Percentiles rank a stretch among this genome's conserved stretches.
These are phyloP conservation scores for Penicillium janthinellum DNA, from an alignment of 2,329 filamentous ascomycete species.

Conservation along the genomic window DNA sequence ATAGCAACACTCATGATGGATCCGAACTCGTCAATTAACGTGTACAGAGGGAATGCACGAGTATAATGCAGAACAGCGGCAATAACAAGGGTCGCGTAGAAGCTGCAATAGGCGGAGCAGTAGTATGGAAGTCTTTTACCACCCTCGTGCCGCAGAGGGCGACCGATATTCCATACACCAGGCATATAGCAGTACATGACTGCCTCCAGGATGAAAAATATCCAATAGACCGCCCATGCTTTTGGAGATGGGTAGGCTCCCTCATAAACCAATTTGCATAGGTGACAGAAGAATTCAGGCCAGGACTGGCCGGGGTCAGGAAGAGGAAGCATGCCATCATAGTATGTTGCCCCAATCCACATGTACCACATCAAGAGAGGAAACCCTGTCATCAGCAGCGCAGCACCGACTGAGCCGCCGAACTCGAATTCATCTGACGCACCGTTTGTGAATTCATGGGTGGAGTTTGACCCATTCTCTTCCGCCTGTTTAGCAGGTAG, in stretches of 20 bases:
- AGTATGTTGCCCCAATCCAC: conserved; percentile 94
- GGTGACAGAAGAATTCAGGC: conserved; percentile 68
- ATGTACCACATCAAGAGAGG: conserved; percentile 97
- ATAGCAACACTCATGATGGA: conserved; percentile 91
- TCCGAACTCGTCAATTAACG: conserved; percentile 90
- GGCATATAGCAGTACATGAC: conserved; percentile 82
- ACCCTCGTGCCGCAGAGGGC: conserved; percentile 76
- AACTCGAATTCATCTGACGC: conserved; percentile 64
- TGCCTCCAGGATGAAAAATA: conserved; percentile 81
- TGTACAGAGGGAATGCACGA: conserved; percentile 83
- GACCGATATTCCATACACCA: conserved; percentile 83
- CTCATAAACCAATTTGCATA: conserved; percentile 72
- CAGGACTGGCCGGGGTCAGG: conserved; percentile 66
- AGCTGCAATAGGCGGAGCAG: conserved; percentile 83
- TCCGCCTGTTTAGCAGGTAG: neutral
- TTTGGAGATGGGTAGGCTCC: conserved; percentile 78
- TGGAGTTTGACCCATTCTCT: neutral
- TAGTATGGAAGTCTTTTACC: conserved; percentile 89
- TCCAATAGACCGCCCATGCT: conserved; percentile 94
- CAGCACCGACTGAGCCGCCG: conserved; percentile 76
- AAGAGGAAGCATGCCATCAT: conserved; percentile 75
- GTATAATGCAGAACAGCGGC: conserved; percentile 73
- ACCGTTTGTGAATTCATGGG: neutral
- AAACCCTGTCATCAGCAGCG: conserved; percentile 84
- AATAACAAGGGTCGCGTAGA: conserved; percentile 81